These are phyloP conservation scores for Cystofilobasidium ferigula DNA, from an alignment of 768 basidiomycete genomes.

Conservation along the genomic window DNA sequence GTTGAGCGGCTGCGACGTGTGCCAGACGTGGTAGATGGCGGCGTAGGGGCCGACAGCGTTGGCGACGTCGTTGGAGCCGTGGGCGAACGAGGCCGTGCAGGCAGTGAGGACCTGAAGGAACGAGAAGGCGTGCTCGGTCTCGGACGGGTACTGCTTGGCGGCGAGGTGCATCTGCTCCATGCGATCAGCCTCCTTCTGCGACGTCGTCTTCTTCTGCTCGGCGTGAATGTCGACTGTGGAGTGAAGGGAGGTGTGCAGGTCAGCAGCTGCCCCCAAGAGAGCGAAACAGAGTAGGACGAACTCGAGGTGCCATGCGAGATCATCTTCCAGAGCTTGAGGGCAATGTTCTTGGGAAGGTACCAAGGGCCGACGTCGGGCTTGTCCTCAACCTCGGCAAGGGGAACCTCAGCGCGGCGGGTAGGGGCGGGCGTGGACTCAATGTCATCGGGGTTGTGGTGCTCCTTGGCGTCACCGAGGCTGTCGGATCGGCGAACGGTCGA, in stretches of 20 bases:
- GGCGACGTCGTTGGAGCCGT: constrained; percentile 42
- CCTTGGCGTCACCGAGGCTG: background rate
- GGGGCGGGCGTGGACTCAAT: background rate
- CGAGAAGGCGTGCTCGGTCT: constrained; percentile 42
- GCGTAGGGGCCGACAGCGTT: constrained; percentile 40
- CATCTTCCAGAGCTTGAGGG: constrained; percentile 30
- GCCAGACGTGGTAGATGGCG: constrained; percentile 41
- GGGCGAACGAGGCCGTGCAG: constrained; percentile 42
- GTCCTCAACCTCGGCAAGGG: constrained; percentile 10
- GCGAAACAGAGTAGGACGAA: background rate
- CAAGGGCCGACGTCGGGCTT: constrained; percentile 33
- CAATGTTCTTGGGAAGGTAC: constrained; percentile 36
- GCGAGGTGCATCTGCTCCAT: constrained; percentile 32
- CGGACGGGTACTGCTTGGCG: constrained; percentile 40
- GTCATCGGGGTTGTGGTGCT: constrained; percentile 10
- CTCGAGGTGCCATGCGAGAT: constrained; percentile 11
- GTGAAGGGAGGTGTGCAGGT: constrained; percentile 5
- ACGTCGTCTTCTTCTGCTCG: constrained; percentile 32
- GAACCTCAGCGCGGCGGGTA: background rate
- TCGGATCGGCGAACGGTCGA: background rate
- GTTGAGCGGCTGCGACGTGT: constrained; percentile 29
- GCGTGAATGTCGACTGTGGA: constrained; percentile 37
- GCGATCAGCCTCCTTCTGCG: constrained; percentile 30
- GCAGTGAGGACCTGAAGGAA: constrained; percentile 43
- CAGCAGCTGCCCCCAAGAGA: background rate